Evolutionary conservation across 192 early-diverging fungal species (phyloP).

Genomic region (Backusella psychrophila): DNA sequence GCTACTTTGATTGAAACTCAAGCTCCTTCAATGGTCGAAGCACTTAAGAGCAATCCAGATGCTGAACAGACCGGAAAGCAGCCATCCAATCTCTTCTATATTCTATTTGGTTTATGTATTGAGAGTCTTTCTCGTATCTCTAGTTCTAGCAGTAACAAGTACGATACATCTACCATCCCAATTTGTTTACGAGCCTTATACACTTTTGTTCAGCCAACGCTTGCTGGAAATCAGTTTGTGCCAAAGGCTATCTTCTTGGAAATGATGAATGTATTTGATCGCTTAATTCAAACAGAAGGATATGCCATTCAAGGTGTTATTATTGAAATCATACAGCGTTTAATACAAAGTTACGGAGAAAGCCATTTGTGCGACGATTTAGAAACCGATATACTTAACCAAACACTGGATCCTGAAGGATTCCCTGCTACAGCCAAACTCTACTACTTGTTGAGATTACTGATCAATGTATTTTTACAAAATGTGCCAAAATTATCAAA

Average conservation of each 20-base stretch:
- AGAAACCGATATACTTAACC: slow-evolving; percentile 20
- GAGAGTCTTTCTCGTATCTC: slow-evolving; percentile 51
- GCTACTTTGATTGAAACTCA: slow-evolving; percentile 48
- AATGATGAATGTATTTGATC: slow-evolving; percentile 67
- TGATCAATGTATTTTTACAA: slow-evolving; percentile 45
- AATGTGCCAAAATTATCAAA: slow-evolving; percentile 39
- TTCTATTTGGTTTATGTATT: slow-evolving; percentile 71
- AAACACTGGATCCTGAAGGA: slow-evolving; percentile 26
- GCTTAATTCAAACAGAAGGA: slow-evolving; percentile 70
- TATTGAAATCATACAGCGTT: slow-evolving; percentile 48
- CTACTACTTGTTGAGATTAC: slow-evolving; percentile 39
- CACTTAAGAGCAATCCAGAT: slow-evolving; percentile 35
- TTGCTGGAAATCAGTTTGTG: slow-evolving; percentile 39
- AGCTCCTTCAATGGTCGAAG: slow-evolving; percentile 43
- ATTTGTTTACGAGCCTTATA: slow-evolving; percentile 54
- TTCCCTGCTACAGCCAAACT: slow-evolving; percentile 39
- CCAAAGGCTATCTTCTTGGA: slow-evolving; percentile 60
- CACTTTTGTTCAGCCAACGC: slow-evolving; percentile 50
- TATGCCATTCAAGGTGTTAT: slow-evolving; percentile 53
- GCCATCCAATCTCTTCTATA: slow-evolving; percentile 50
- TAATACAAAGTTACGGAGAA: slow-evolving; percentile 41
- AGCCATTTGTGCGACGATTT: slow-evolving; percentile 41
- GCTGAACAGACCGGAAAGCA: slow-evolving; percentile 11
- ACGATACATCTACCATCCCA: slow-evolving; percentile 38
- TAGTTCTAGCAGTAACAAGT: slow-evolving; percentile 30